Conservation (phyloP, 1,284 basidiomycete genomes). For the Earliella scabrosa region DNA sequence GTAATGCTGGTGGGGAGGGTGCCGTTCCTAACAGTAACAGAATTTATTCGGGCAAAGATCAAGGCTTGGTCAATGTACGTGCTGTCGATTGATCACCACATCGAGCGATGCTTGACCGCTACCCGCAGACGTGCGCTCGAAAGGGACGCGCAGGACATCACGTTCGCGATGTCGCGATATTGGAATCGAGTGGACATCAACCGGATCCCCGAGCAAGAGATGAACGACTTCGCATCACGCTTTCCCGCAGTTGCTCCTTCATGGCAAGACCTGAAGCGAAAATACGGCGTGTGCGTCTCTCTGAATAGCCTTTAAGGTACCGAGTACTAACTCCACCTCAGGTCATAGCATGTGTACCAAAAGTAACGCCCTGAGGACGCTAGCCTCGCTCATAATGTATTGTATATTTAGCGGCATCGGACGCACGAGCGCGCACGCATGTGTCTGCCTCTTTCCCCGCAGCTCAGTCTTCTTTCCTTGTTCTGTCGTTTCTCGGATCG, state of each 20-base stretch:
- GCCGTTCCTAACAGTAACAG: constrained; percentile 77
- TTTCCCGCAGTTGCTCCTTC: constrained; percentile 61
- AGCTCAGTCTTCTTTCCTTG: not conserved
- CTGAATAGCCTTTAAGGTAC: not conserved
- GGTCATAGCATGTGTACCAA: constrained; percentile 17
- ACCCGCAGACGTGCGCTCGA: constrained; percentile 61
- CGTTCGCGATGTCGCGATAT: constrained; percentile 66
- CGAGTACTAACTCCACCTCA: constrained; percentile 4
- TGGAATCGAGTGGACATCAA: constrained; percentile 82
- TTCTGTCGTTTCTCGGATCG: constrained; percentile 16
- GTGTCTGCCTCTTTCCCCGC: not conserved
- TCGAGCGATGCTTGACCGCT: constrained; percentile 7
- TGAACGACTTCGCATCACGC: constrained; percentile 68
- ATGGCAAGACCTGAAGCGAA: constrained; percentile 72
- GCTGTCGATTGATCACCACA: constrained; percentile 18
- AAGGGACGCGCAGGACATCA: constrained; percentile 73
- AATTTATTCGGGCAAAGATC: constrained; percentile 80
- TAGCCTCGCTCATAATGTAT: constrained; percentile 6
- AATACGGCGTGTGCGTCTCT: constrained; percentile 54
- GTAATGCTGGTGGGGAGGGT: constrained; percentile 67
- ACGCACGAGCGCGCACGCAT: not conserved
- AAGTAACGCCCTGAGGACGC: constrained; percentile 2
- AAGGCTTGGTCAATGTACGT: constrained; percentile 78
- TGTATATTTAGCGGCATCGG: constrained; percentile 9
- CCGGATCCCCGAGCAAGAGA: constrained; percentile 79